Percentiles rank a stretch among this genome's conserved stretches.
phyloP scores from a whole-genome alignment of 495 filamentous ascomycete species.

The Podospora pseudopauciseta region DNA sequence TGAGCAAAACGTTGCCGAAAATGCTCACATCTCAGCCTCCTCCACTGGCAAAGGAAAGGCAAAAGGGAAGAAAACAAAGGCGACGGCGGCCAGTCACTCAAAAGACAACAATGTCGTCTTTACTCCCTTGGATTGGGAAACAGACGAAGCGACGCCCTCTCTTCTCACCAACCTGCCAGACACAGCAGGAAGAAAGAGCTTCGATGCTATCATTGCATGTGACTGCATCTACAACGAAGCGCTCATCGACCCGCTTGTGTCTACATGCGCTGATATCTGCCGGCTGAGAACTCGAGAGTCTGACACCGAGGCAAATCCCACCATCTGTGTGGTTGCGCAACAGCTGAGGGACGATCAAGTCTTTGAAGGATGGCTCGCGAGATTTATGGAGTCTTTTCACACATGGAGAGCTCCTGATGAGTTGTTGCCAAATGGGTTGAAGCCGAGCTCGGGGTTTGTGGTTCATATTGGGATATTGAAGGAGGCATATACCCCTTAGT shows the following conservation, averaged over 20 bases:
- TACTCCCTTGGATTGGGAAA: conserved; percentile 68
- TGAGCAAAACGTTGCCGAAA: conserved; percentile 69
- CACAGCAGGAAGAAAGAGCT: conserved; percentile 26
- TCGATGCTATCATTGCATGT: conserved; percentile 72
- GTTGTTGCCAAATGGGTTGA: conserved; percentile 48
- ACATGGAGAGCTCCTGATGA: conserved; percentile 74
- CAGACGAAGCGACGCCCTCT: conserved; percentile 41
- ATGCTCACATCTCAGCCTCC: conserved; percentile 32
- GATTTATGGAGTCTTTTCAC: conserved; percentile 61
- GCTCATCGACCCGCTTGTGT: conserved; percentile 76
- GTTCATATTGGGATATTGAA: conserved; percentile 62
- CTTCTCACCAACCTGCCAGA: conserved; percentile 35
- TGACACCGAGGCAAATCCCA: conserved; percentile 15
- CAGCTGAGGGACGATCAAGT: conserved; percentile 81
- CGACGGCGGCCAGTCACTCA: background rate
- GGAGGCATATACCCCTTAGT: background rate
- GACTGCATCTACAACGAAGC: conserved; percentile 90
- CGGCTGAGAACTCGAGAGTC: conserved; percentile 42
- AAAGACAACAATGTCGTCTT: conserved; percentile 37
- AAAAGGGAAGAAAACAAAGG: background rate
- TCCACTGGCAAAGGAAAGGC: background rate
- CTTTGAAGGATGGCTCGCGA: conserved; percentile 75
- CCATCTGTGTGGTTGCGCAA: conserved; percentile 71
- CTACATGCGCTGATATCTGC: conserved; percentile 78
- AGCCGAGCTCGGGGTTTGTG: conserved; percentile 58